phyloP scores from a whole-genome alignment of 140 eudicot genomes.

The Bidens hawaiensis region DNA sequence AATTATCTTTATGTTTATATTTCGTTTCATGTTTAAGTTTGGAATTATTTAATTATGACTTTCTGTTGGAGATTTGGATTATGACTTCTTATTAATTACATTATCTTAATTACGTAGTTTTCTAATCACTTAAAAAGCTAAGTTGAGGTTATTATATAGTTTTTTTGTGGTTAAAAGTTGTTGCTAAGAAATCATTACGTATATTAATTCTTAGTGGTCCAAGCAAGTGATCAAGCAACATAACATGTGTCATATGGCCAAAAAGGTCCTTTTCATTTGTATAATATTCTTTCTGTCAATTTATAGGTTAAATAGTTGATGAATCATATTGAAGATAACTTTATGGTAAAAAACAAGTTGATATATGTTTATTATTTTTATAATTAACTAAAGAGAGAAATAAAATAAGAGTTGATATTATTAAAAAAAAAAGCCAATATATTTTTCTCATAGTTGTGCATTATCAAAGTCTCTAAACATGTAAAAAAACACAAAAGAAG shows the following conservation, averaged over 20 bases:
- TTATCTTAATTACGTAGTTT: slow-evolving; percentile 5
- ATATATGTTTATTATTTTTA: not conserved
- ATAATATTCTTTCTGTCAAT: slow-evolving; percentile 13
- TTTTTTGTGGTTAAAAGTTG: slow-evolving; percentile 18
- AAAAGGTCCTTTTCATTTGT: slow-evolving; percentile 23
- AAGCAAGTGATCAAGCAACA: slow-evolving; percentile 8
- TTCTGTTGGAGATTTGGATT: slow-evolving; percentile 20
- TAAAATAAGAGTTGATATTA: not conserved
- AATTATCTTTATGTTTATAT: not conserved
- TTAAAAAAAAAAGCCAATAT: no score
- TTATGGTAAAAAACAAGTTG: not conserved
- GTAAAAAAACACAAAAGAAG: no score
- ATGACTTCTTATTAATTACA: slow-evolving; percentile 19
- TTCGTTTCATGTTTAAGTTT: not conserved
- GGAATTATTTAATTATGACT: slow-evolving; percentile 11
- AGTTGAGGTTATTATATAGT: slow-evolving; percentile 5
- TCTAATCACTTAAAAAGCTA: not conserved
- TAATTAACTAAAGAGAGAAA: not conserved
- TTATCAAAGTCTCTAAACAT: no score
- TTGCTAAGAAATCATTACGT: slow-evolving; percentile 13
- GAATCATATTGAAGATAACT: not conserved
- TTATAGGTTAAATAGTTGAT: not conserved
- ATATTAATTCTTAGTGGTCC: slow-evolving; percentile 13
- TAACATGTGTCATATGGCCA: slow-evolving; percentile 22
- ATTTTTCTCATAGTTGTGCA: no score